Evolutionary conservation across 2,329 filamentous ascomycete species (phyloP), one percentile per base, ranked within the genome.

Genomic region (Xylariaceae sp.): DNA sequence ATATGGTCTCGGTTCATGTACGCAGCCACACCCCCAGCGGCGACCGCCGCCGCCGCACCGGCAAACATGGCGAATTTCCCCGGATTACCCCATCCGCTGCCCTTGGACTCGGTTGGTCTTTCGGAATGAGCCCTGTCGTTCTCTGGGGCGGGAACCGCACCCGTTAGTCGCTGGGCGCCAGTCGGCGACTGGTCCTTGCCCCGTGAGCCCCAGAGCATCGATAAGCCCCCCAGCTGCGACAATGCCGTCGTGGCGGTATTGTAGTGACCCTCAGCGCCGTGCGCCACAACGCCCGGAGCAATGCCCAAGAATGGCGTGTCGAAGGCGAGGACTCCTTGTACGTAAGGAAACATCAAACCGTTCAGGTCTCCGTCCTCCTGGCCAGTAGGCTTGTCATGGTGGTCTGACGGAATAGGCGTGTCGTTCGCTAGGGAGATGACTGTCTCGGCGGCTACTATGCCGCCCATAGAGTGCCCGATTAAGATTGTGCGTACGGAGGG

Each of bases 271-370:
- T 97, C 91, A 5, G 92, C 92, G 55, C 86, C 85, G 68, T 92
- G 87, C 3, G 89, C 88, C n/a, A 94, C 85, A 1, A 94, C 87
- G 22, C 88, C 87, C 0, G 89, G 88, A 19, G 86, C 83, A 60
- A 92, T 90, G 53, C 88, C 88, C 1, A 94, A 80, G 69, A 88
- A 99, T 1, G 94, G 94, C 0, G 94, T 99, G 72, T 97, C 92
- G 68, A 96, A 96, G 47, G 92, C 89, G 45, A 97, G 80, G 22
- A 97, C 83, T 61, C 88, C 92, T 71, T 92, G 88, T 60, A 97
- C 84, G 70, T 91, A 92, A 1, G 92, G 92, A 69, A 97, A 97
- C 87, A 96, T 92, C 68, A 95, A 83, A 30, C 74, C 72, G 64
- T 80, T 86, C 55, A 82, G 73, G 15, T 29, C 36, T 18, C 26